These are phyloP conservation scores for Colletotrichum musae DNA, from an alignment of 2,329 filamentous ascomycete species.

Conservation along the genomic window DNA sequence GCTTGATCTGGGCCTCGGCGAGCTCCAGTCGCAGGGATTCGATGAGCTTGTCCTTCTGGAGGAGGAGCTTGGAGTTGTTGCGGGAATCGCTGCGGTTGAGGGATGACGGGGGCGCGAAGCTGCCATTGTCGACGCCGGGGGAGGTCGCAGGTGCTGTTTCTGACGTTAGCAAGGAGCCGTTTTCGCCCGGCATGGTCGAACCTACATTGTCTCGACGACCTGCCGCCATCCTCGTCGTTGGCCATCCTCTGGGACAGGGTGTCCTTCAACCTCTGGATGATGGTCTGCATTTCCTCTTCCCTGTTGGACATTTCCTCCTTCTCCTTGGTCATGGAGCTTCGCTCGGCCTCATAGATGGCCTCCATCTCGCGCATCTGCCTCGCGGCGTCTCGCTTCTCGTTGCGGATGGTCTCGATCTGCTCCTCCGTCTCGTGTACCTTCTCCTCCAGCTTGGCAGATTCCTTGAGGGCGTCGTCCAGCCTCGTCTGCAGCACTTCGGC, in stretches of 20 bases:
- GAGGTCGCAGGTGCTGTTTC: conserved; percentile 58
- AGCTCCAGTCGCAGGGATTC: conserved; percentile 92
- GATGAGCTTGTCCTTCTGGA: conserved; percentile 97
- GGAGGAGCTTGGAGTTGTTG: conserved; percentile 89
- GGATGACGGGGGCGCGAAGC: conserved; percentile 89
- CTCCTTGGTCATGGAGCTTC: conserved; percentile 88
- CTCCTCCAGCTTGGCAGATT: conserved; percentile 91
- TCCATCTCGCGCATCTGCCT: conserved; percentile 93
- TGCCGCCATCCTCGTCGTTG: conserved; percentile 67
- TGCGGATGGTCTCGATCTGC: conserved; percentile 83
- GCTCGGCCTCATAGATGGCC: conserved; percentile 91
- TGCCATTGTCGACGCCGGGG: conserved; percentile 79
- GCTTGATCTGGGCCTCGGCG: conserved; percentile 94
- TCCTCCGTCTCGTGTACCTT: conserved; percentile 89
- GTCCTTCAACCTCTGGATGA: conserved; percentile 94
- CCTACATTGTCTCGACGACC: conserved; percentile 72
- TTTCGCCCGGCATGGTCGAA: conserved; percentile 25
- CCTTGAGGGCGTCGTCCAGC: conserved; percentile 85
- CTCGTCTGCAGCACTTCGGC: conserved; percentile 86
- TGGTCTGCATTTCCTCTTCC: conserved; percentile 91
- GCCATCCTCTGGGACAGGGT: conserved; percentile 82
- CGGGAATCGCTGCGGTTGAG: conserved; percentile 89
- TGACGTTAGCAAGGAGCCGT: conserved; percentile 28
- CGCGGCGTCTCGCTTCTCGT: conserved; percentile 86
- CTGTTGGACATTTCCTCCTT: conserved; percentile 88